Percentiles rank a stretch among this genome's conserved stretches.
Evolutionary conservation across 163 green algal genomes (phyloP).

Genomic region (Coccomyxa subellipsoidea): DNA sequence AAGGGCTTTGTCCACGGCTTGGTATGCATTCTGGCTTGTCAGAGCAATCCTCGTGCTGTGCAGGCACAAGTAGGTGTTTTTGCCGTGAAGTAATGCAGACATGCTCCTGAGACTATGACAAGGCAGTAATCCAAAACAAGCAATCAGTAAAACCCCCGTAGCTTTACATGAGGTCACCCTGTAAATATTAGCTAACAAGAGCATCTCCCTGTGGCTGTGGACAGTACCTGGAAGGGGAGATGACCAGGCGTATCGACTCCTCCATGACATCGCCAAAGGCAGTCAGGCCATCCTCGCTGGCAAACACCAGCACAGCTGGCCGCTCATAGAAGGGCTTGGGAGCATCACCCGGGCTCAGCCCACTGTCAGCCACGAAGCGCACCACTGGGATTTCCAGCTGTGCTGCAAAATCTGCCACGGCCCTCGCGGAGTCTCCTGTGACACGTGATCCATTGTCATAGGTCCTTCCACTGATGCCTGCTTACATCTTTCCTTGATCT

Average conservation of each 20-base stretch:
- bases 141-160: too few species aligned
- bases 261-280: neutral
- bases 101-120: too few species aligned
- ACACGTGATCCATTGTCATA: neutral
- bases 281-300: neutral
- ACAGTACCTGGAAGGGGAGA: neutral
- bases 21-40: neutral
- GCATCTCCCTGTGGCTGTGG: too few species aligned
- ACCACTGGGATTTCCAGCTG: neutral
- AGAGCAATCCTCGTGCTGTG: neutral
- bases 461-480: too few species aligned
- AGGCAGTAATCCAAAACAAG: too few species aligned
- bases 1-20: neutral
- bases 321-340: neutral
- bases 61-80: neutral
- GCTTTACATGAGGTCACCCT: too few species aligned
- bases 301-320: slow-evolving; percentile 8
- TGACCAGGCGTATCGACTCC: neutral
- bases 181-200: too few species aligned
- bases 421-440: neutral
- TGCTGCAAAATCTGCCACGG: slow-evolving; percentile 11
- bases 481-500: too few species aligned
- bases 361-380: neutral
- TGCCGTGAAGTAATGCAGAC: neutral
- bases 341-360: neutral